Evolutionary conservation across 2,329 filamentous ascomycete genomes (phyloP).

Genomic region (Grosmannia huntii): DNA sequence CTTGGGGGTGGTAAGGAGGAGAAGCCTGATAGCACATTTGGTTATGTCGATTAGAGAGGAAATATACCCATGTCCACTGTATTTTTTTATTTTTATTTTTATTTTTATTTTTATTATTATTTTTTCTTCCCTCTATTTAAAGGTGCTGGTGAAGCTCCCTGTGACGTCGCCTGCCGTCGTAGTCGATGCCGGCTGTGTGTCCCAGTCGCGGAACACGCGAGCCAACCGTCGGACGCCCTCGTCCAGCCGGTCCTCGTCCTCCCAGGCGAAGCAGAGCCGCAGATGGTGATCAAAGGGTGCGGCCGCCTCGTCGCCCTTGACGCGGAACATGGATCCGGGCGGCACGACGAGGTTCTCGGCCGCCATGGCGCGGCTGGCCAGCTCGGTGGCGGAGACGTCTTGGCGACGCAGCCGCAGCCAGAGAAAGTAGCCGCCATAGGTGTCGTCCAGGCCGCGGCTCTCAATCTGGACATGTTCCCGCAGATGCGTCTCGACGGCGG

Average conservation of each 20-base stretch:
- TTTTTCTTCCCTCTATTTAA: conserved; percentile 4
- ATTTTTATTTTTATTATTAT: not conserved
- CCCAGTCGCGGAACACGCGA: conserved; percentile 12
- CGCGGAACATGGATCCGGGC: conserved; percentile 56
- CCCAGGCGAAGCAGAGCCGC: conserved; percentile 61
- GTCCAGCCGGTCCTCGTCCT: conserved; percentile 47
- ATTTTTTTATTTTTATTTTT: not conserved
- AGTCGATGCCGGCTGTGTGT: conserved; percentile 15
- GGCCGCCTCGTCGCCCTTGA: conserved; percentile 40
- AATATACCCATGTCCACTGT: not conserved
- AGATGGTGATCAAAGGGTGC: conserved; percentile 47
- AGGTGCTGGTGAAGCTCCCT: not conserved
- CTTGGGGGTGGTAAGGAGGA: conserved; percentile 74
- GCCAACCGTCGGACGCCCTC: conserved; percentile 47
- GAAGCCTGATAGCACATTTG: not conserved
- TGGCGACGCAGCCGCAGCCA: conserved; percentile 54
- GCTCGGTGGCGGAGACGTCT: conserved; percentile 35
- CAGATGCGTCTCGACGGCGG: conserved; percentile 47
- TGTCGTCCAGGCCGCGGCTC: conserved; percentile 20
- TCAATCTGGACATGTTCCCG: conserved; percentile 15
- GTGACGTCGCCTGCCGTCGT: not conserved
- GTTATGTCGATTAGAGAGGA: not conserved
- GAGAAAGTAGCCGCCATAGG: conserved; percentile 75
- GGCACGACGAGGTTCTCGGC: conserved; percentile 57
- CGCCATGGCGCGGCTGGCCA: conserved; percentile 43